These are phyloP conservation scores for Cladosporium sp. DNA, from an alignment of 2,329 filamentous ascomycete genomes.

Conservation along the genomic window DNA sequence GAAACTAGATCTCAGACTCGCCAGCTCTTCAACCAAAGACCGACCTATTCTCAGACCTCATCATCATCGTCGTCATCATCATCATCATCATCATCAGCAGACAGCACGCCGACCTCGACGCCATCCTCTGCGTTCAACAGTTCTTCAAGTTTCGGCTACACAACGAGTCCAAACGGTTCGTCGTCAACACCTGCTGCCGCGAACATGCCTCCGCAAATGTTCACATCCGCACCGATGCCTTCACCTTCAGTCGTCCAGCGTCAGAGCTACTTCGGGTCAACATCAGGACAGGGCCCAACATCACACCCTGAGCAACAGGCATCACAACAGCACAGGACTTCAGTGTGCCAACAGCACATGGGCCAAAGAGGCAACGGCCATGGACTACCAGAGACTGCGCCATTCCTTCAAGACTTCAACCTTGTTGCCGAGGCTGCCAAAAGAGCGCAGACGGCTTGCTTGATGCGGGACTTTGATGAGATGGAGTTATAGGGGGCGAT, in stretches of 20 bases:
- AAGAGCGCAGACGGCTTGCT: conserved; percentile 82
- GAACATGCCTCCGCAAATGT: conserved; percentile 33
- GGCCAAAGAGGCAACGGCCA: conserved; percentile 35
- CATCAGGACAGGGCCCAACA: conserved; percentile 31
- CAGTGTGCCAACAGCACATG: conserved; percentile 23
- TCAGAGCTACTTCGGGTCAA: conserved; percentile 35
- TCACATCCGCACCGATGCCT: conserved; percentile 37
- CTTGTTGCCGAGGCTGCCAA: conserved; percentile 91
- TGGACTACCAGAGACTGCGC: conserved; percentile 49
- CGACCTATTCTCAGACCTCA: conserved; percentile 38
- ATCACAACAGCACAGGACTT: conserved; percentile 31
- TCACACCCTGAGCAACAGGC: conserved; percentile 32
- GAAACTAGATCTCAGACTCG: conserved; percentile 26
- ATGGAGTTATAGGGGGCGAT: conserved; percentile 47
- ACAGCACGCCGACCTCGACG: conserved; percentile 26
- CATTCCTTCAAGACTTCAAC: conserved; percentile 77
- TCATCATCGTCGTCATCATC: background rate
- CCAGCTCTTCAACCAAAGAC: conserved; percentile 32
- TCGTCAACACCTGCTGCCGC: conserved; percentile 21
- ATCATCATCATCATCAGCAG: no score
- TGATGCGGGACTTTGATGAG: conserved; percentile 83
- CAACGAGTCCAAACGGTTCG: conserved; percentile 33
- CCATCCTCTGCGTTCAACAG: conserved; percentile 41
- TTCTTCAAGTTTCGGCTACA: conserved; percentile 45
- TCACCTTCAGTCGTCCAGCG: conserved; percentile 35